Evolutionary conservation across 176 grass and related monocot species (phyloP), one percentile per base, ranked within the genome.

Genomic region (Ananas comosus): DNA sequence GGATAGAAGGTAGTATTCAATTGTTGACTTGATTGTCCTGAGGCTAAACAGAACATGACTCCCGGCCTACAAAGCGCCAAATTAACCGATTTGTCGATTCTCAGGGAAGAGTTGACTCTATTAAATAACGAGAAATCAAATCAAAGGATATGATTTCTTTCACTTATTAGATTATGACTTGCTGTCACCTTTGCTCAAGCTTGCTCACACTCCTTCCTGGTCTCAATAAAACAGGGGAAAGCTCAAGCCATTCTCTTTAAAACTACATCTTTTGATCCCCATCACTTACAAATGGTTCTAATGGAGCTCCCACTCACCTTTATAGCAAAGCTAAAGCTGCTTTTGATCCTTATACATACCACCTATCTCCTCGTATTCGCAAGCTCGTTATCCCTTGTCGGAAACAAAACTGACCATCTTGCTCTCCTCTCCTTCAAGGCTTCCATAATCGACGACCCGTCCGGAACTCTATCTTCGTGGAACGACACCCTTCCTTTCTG

Each of bases 391-490:
- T n/a, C 54, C 11, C 54, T 18, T 1, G 18, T 58, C 13, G 54
- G 54, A 58, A 58, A 58, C 65, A 11, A 51, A 17, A 51, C 49
- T 1, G 76, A 88, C 53, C 53, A 64, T 2, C 52, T 71, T 23
- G 63, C 67, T 1, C 84, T 87, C 33, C 18, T 87, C 1, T 63
- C 48, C 48, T 82, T 87, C 51, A 86, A 86, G 51, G 67, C 84
- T 54, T 57, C 66, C 12, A 54, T 79, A 13, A 64, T 27, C 11
- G 7, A 23, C 7, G 29, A 78, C 17, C 48, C 63, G 3, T 64
- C 56, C 0, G 63, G 75, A 8, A 11, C 53, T 13, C 74, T 88
- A 48, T 65, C 67, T 12, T 83, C 76, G n/a, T 83, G 80, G 80
- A 88, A 81, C 9, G 6, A 56, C 12, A 65, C 86, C 33, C 50